Evolutionary conservation across 1,284 basidiomycete species (phyloP).

Genomic region (Pascua guehoae): DNA sequence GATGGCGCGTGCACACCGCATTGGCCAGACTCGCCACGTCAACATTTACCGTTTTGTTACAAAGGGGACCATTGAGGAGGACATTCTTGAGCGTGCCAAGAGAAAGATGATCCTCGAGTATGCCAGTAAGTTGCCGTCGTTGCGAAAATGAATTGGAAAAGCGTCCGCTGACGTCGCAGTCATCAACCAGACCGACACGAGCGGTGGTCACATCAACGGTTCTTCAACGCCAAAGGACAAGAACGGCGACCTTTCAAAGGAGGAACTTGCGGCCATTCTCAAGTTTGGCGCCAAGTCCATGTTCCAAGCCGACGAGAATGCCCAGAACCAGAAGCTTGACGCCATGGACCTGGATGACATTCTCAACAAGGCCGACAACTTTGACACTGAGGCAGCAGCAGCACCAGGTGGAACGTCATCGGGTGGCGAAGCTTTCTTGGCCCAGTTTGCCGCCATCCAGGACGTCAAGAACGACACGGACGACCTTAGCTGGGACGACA

Average conservation of each 20-base stretch:
- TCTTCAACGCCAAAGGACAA: conserved; percentile 71
- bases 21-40: conserved; percentile 96
- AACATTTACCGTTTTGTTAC: conserved; percentile 96
- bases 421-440: conserved; percentile 93
- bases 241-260: conserved; percentile 83
- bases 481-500: conserved; percentile 98
- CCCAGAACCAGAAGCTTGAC: conserved; percentile 93
- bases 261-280: conserved; percentile 95
- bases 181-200: conserved; percentile 99
- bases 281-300: conserved; percentile 99
- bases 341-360: conserved; percentile 99
- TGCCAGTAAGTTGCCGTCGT: conserved; percentile 68
- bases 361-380: conserved; percentile 91
- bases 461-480: conserved; percentile 78
- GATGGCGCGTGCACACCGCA: conserved; percentile 96
- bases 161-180: conserved; percentile 55
- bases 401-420: conserved; percentile 78
- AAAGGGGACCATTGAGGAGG: conserved; percentile 99
- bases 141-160: not conserved
- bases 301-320: conserved; percentile 93
- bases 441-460: conserved; percentile 91
- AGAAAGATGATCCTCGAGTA: conserved; percentile 99
- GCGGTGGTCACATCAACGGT: conserved; percentile 89
- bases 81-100: conserved; percentile 95
- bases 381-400: conserved; percentile 89